phyloP scores from a whole-genome alignment of 2,329 filamentous ascomycete genomes.

The Sporothrix inflata region DNA sequence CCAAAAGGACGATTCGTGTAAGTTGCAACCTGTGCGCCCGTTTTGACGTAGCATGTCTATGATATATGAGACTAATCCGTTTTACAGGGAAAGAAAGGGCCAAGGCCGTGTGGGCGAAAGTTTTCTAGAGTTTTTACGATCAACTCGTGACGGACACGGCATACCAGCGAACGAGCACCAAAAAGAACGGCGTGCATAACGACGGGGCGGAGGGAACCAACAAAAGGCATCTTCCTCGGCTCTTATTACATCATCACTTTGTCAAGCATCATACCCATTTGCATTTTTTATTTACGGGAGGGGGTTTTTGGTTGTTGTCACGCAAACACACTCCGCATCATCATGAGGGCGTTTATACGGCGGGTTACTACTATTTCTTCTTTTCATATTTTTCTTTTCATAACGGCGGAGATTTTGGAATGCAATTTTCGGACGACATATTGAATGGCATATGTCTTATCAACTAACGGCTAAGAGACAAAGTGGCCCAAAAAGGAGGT shows the following conservation, averaged over 20 bases:
- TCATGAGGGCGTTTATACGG: conserved; percentile 8
- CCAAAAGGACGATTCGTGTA: conserved; percentile 31
- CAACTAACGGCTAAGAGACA: background rate
- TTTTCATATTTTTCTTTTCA: background rate
- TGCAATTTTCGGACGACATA: background rate
- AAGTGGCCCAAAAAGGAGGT: background rate
- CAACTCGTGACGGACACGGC: background rate
- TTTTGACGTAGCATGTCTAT: background rate
- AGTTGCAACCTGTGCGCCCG: background rate
- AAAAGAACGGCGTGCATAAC: background rate
- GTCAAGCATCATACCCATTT: conserved; percentile 32
- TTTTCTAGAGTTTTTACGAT: conserved; percentile 8
- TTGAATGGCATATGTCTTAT: background rate
- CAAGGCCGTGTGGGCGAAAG: background rate
- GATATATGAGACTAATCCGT: background rate
- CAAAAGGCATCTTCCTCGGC: background rate
- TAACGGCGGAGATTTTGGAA: background rate
- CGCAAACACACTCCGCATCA: background rate
- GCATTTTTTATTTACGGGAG: conserved; percentile 23
- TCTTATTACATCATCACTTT: conserved; percentile 1
- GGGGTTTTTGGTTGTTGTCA: background rate
- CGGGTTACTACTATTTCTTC: background rate
- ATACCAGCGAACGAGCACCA: background rate
- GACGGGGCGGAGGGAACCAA: background rate
- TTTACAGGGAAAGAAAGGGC: conserved; percentile 18